phyloP scores from a whole-genome alignment of 2,329 filamentous ascomycete genomes.

The Lachnellula hyalina region DNA sequence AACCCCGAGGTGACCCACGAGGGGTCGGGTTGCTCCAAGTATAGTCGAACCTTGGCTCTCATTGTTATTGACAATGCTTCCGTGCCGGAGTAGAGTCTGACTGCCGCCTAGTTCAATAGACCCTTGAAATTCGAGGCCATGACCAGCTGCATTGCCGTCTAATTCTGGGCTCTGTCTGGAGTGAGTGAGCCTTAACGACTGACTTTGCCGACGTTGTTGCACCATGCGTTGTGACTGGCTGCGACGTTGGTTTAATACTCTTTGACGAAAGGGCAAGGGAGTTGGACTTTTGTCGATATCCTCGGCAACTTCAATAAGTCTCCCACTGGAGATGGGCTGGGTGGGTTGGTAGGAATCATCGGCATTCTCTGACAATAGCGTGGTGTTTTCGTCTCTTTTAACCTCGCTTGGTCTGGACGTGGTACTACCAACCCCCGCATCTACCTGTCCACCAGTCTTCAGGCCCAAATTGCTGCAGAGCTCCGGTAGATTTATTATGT shows the following conservation, averaged over 20 bases:
- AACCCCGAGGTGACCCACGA: not conserved
- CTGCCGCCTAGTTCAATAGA: not conserved
- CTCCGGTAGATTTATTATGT: not conserved
- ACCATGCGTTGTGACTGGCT: not conserved
- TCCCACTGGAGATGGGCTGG: not conserved
- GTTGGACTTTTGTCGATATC: not conserved
- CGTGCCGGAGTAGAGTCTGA: not conserved
- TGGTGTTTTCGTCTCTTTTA: not conserved
- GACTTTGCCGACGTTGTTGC: not conserved
- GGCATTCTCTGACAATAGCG: not conserved
- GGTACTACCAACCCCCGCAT: no score
- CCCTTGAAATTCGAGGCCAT: not conserved
- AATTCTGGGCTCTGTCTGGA: not conserved
- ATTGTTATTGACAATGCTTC: not conserved
- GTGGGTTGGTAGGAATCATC: not conserved
- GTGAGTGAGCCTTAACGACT: not conserved
- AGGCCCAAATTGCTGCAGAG: no score
- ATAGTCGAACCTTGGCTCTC: not conserved
- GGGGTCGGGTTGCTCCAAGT: not conserved
- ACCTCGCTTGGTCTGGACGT: no score
- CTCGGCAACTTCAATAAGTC: constrained; percentile 1
- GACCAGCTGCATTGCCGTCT: not conserved
- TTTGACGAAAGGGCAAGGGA: not conserved
- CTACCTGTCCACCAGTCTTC: no score
- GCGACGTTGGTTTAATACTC: not conserved